These are phyloP conservation scores for Plasmodium inui DNA, from an alignment of 169 alveolate genomes.

Conservation along the genomic window DNA sequence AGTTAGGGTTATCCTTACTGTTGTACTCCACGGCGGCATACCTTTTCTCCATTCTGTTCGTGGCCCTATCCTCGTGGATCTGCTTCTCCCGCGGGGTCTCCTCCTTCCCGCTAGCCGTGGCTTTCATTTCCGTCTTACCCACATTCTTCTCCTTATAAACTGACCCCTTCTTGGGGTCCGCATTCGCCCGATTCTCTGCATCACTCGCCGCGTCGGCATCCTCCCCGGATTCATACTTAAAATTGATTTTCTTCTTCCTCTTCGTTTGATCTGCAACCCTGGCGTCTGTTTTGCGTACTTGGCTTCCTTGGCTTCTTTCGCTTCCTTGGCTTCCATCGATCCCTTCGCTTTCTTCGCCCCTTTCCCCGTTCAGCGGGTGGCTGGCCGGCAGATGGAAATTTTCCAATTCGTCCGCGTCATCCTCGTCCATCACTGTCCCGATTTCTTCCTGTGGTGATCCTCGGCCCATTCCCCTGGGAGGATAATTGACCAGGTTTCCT, in stretches of 20 bases:
- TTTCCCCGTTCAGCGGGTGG: slow-evolving; percentile 28
- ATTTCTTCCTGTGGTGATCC: not conserved
- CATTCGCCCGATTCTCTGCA: not conserved
- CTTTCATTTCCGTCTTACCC: not conserved
- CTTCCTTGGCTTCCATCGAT: not conserved
- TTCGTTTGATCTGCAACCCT: not conserved
- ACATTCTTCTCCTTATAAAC: not conserved
- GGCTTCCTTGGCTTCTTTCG: not conserved
- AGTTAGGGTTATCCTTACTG: not conserved
- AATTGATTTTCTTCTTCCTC: slow-evolving; percentile 28
- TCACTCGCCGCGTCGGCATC: not conserved
- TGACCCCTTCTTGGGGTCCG: not conserved
- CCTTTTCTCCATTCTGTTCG: slow-evolving; percentile 7
- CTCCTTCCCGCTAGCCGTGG: not conserved
- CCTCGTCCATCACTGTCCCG: not conserved
- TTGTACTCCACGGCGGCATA: not conserved
- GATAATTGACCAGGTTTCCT: not conserved
- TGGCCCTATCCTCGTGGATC: not conserved
- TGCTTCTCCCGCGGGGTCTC: not conserved
- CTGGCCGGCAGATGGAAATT: slow-evolving; percentile 37
- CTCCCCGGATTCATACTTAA: not conserved
- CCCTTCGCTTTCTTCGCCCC: not conserved
- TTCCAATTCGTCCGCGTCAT: slow-evolving; percentile 26
- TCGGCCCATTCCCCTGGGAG: not conserved
- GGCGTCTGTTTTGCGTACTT: not conserved